phyloP scores from a whole-genome alignment of 306 rosid genomes.

The Erythrophleum fordii region DNA sequence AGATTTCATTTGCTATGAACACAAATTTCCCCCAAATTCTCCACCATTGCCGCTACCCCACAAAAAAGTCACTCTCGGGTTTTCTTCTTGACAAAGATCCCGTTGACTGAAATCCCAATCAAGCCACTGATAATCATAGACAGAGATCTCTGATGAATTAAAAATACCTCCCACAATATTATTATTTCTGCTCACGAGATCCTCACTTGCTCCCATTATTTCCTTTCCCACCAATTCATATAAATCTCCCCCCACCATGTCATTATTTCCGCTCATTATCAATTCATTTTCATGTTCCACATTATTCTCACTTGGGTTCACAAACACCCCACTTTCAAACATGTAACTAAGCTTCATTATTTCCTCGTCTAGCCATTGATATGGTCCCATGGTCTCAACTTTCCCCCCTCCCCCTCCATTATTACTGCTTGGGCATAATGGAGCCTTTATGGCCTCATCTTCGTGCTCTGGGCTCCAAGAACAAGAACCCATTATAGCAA shows the following conservation, averaged over 20 bases:
- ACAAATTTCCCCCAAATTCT: background rate
- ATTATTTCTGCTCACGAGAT: conserved; percentile 31
- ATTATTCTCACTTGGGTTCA: conserved; percentile 28
- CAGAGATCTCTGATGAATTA: conserved; percentile 49
- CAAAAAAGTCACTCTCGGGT: conserved; percentile 38
- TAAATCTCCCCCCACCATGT: background rate
- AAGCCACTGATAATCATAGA: conserved; percentile 61
- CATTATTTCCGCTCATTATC: background rate
- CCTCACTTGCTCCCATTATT: conserved; percentile 32
- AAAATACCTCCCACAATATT: conserved; percentile 42
- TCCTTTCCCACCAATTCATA: conserved; percentile 36
- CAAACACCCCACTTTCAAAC: conserved; percentile 39
- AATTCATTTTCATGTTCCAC: conserved; percentile 21
- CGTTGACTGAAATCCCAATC: conserved; percentile 37
- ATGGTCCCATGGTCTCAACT: conserved; percentile 48
- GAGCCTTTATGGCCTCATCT: conserved; percentile 3
- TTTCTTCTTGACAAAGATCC: conserved; percentile 45
- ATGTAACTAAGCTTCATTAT: conserved; percentile 38
- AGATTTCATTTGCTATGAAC: background rate
- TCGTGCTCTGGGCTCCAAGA: background rate
- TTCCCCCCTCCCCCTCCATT: conserved; percentile 28
- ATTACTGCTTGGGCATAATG: conserved; percentile 11
- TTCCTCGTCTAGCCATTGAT: conserved; percentile 55
- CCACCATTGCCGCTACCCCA: conserved; percentile 51
- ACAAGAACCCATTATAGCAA: conserved; percentile 4